Base-by-base conservation (phyloP, 1,284 basidiomycete species). In the Trametes pubescens region DNA sequence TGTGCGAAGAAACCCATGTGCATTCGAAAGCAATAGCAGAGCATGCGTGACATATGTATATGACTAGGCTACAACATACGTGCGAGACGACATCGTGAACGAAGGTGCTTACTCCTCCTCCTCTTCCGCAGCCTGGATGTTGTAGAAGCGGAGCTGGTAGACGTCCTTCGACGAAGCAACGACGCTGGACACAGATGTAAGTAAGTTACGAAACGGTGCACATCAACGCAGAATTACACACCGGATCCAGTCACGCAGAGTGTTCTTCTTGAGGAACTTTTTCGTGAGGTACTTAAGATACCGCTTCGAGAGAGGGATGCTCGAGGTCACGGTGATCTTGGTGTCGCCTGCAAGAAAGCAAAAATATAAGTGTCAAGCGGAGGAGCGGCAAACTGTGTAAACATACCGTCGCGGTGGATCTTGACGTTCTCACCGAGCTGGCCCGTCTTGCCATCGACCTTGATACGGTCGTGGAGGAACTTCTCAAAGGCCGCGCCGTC, bases 281-380 rank as follows among this genome's bases (percentile, higher is more conserved):
- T 96, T 96, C 64, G 95, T 96, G 69, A 96, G 85, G 82, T 96
- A 97, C 81, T 96, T 95, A 74, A 95, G 86, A 79, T 95, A 96
- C 66, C 94, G 86, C 82, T 97, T 97, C 62, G 95, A 96, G 81
- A 96, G 91, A 58, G 92, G 88, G 75, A 96, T 89, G 76, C 83
- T 89, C 61, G 93, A 91, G 54, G 89, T 88, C 68, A 96, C 86
- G 64, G 88, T 91, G 75, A 96, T 84, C 81, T 89, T 94, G 76
- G 82, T 89, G 78, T 87, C 89, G 74, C 86, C 85, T 90, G 34
- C 48, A 24, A 66, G 35, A 38, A 48, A 21, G 24, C 47, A 66
- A 34, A 38, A 48, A 21, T 24, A 47, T 48, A 24, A 21, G 44
- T 10, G 29, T 65, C 10, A 48, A 57, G 22, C 57, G 48, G 2